Evolutionary conservation across 176 grass and related monocot genomes (phyloP).

Genomic region (Oryza rufipogon): DNA sequence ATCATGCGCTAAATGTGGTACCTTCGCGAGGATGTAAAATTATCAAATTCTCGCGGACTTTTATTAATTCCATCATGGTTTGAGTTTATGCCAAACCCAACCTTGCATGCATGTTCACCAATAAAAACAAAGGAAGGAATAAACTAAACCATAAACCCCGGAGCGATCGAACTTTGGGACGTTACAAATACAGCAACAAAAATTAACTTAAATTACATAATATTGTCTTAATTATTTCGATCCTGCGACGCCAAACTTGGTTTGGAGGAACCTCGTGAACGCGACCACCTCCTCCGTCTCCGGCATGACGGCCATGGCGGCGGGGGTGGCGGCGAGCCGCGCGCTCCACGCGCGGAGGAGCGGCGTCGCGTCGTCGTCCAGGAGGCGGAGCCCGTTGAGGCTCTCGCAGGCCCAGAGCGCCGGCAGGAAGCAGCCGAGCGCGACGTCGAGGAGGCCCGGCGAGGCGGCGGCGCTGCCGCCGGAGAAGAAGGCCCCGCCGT

Average conservation of each 20-base stretch:
- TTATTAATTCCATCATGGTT: too few species aligned
- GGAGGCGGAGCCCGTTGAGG: constrained; percentile 18
- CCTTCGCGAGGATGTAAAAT: too few species aligned
- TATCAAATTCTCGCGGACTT: too few species aligned
- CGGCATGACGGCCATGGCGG: constrained; percentile 26
- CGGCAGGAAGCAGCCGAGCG: constrained; percentile 52
- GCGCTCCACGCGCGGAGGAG: constrained; percentile 30
- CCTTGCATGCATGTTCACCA: too few species aligned
- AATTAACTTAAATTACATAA: too few species aligned
- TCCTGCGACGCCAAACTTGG: constrained; percentile 17
- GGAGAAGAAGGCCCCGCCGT: constrained; percentile 35
- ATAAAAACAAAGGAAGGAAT: too few species aligned
- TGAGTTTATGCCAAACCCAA: too few species aligned
- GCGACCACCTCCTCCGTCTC: constrained; percentile 42
- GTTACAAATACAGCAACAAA: too few species aligned
- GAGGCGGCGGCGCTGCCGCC: not conserved
- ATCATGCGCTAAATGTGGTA: too few species aligned
- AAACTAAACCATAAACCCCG: too few species aligned
- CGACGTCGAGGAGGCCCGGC: constrained; percentile 44
- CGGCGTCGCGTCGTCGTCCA: constrained; percentile 36
- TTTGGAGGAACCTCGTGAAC: constrained; percentile 52
- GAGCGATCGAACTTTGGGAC: too few species aligned
- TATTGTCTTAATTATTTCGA: not conserved
- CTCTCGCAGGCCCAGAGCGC: constrained; percentile 52
- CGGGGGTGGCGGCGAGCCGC: constrained; percentile 1